Base-by-base conservation (phyloP, 2,329 filamentous ascomycete species). In the Blastomyces parvus region DNA sequence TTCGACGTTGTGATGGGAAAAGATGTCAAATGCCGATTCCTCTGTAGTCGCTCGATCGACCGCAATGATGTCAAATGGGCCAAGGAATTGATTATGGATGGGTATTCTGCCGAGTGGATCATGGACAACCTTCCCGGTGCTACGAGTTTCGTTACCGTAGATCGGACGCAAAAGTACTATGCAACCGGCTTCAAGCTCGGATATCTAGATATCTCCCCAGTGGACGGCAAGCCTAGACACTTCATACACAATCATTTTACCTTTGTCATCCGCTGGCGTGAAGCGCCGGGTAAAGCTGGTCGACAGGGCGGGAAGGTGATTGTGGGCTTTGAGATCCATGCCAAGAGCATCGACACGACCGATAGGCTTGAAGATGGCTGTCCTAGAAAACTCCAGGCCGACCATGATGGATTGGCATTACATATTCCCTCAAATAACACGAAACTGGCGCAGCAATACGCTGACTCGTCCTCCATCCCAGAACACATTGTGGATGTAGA, bases 91-190 rank as follows among this genome's bases (percentile, higher is more conserved):
- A 87, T 96, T 48, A 83, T 83, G 65, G 84, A 91, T 61, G 89
- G 88, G 44, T 95, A 94, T 74, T 86, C 94, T n/a, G 87, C 87
- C 1, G 91, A 96, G 75, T 96, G 91, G 91, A 95, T 96, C 68
- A 88, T 94, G 67, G 91, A 96, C 75, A 96, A 96, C 70, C 81
- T 96, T 11, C 91, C 91, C 1, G 91, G 91, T 7, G 91, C 91
- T 44, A 95, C 91, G 9, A 92, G 88, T 74, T 95, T 95, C 71
- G 88, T 94, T 36, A 93, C 89, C 0, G 88, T 90, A 44, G 91
- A 95, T 75, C 91, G 91, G 78, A 86, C 84, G 57, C 83, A 86
- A 70, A 95, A 92, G 75, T 95, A 96, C 79, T 96, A 96, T 73
- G 89, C 90, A 14, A 86, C 90, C 1, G 91, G 91, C 1, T 96